Base-by-base conservation (phyloP, 1,139 yeast species). In the Arxiozyma telluris region DNA sequence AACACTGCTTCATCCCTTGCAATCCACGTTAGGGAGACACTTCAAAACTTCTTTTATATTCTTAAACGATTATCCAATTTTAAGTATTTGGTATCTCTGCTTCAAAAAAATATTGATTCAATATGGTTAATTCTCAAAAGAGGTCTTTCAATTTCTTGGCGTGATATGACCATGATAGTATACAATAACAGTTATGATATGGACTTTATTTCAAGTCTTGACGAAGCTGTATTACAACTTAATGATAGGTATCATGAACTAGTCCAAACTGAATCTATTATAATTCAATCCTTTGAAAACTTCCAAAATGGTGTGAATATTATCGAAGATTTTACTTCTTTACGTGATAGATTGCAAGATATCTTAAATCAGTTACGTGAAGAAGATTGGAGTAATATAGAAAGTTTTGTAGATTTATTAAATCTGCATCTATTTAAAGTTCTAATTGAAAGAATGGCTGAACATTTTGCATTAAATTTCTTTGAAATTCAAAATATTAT, bases 1-100 rank as follows among this genome's bases (percentile, higher is more conserved):
- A 75, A 76, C 53, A 72, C 76, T 39, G 65, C 85, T 0, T 77
- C 81, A 50, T 90, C 91, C 0, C 76, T 79, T 57, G 84, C 88
- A 0, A 72, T 76, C 1, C 75, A 78, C 17, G 62, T 88, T 17
- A 67, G 70, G 11, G 94, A 87, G 57, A 71, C 78, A 1, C 50
- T 82, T 21, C 66, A 70, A 11, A 68, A 72, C 61, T 71, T 50
- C 50, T 34, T 59, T 22, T 50, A 55, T 45, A 30, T 49, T 39
- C n/a, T 39, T 30, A 8, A 47, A 7, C 27, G 47, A 30, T 1
- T 27, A 23, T n/a, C 27, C 12, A n/a, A 25, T 3, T 21, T 22
- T 27, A 23, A 47, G 44, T 55, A 22, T 18, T 25, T 41, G 6
- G 15, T 30, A 17, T 7, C 17, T 20, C 21, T 53, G 22, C 43